Percentiles rank a stretch among this genome's conserved stretches.
These are phyloP conservation scores for Saccharum spontaneum DNA, from an alignment of 176 grass and related monocot genomes.

Conservation along the genomic window DNA sequence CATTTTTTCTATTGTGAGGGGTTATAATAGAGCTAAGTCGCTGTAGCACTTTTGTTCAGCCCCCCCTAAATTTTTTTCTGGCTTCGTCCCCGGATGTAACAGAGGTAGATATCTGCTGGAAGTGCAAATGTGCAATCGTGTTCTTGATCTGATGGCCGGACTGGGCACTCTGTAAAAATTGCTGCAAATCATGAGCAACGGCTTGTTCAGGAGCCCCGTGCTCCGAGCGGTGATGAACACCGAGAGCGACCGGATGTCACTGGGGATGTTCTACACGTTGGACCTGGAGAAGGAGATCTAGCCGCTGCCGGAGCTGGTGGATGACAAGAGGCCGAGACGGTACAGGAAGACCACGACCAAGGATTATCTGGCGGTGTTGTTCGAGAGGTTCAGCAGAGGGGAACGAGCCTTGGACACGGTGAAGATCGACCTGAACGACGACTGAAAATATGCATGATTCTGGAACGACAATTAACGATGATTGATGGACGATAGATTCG, in stretches of 20 bases:
- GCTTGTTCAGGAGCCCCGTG: conserved; percentile 29
- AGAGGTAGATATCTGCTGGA: too few relatives aligned
- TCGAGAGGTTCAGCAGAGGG: conserved; percentile 24
- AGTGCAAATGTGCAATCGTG: too few relatives aligned
- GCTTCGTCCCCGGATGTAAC: too few relatives aligned
- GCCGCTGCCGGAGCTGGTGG: conserved; percentile 40
- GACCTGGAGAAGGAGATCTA: conserved; percentile 36
- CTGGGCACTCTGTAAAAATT: not conserved
- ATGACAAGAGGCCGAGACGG: conserved; percentile 14
- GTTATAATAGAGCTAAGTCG: too few relatives aligned
- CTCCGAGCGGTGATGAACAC: conserved; percentile 42
- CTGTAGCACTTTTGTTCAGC: too few relatives aligned
- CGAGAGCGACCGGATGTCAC: conserved; percentile 31
- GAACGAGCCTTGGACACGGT: conserved; percentile 36
- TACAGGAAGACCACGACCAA: conserved; percentile 42
- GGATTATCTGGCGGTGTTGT: conserved; percentile 22
- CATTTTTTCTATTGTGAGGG: too few relatives aligned
- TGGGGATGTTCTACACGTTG: conserved; percentile 48
- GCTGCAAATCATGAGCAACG: conserved; percentile 35
- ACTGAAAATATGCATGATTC: not conserved
- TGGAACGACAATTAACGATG: too few relatives aligned
- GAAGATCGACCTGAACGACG: conserved; percentile 8
- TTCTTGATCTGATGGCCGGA: not conserved
- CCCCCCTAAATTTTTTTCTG: too few relatives aligned
- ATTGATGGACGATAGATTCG: too few relatives aligned